These are phyloP conservation scores for Diplodia seriata DNA, from an alignment of 2,329 filamentous ascomycete genomes.

Conservation along the genomic window DNA sequence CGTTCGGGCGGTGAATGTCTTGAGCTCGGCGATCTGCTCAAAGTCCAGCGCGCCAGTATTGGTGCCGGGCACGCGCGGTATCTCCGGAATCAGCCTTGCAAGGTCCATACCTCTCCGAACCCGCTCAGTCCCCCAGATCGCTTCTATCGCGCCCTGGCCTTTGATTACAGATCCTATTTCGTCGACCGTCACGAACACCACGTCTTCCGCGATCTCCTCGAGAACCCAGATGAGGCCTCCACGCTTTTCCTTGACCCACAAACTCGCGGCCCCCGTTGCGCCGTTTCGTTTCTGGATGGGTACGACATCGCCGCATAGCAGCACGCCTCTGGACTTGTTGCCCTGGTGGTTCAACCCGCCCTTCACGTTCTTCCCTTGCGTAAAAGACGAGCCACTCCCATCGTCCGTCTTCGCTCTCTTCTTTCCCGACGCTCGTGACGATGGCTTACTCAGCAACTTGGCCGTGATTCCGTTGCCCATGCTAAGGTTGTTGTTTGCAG, in stretches of 20 bases:
- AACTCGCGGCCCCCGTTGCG: constrained; percentile 85
- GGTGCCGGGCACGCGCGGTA: constrained; percentile 77
- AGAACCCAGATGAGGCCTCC: constrained; percentile 96
- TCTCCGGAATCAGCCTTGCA: constrained; percentile 77
- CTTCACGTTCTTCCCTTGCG: constrained; percentile 58
- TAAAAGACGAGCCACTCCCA: constrained; percentile 58
- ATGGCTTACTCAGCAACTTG: constrained; percentile 82
- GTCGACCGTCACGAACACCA: constrained; percentile 77
- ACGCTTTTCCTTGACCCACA: constrained; percentile 98
- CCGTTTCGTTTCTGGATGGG: constrained; percentile 97
- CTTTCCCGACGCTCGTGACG: constrained; percentile 61
- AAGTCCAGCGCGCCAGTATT: constrained; percentile 79
- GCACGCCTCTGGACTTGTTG: constrained; percentile 82
- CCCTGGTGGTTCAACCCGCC: constrained; percentile 70
- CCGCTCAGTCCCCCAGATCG: constrained; percentile 82
- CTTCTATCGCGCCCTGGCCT: constrained; percentile 75
- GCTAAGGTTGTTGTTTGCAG: constrained; percentile 53
- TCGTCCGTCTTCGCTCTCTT: constrained; percentile 71
- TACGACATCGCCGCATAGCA: constrained; percentile 96
- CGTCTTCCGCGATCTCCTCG: constrained; percentile 96
- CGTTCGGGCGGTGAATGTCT: constrained; percentile 85
- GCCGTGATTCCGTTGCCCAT: constrained; percentile 88
- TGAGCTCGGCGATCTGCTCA: constrained; percentile 72
- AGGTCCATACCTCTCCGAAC: constrained; percentile 74
- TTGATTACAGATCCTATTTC: constrained; percentile 76